Percentiles rank a stretch among this genome's conserved stretches.
phyloP scores from a whole-genome alignment of 78 protist genomes.

The Dictyostelium intermedium region DNA sequence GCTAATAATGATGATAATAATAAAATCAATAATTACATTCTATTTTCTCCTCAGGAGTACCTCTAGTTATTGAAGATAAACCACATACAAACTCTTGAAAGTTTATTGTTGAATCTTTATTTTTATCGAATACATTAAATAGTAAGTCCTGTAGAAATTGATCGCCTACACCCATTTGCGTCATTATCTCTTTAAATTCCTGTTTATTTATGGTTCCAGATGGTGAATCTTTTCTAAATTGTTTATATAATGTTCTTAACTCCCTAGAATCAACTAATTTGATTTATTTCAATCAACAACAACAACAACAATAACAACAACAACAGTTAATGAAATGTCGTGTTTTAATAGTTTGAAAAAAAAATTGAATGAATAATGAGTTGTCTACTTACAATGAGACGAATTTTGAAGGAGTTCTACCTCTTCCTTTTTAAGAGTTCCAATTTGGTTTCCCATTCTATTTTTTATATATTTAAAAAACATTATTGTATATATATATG shows the following conservation, averaged over 20 bases:
- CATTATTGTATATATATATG: background rate
- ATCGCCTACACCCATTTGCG: constrained; percentile 86
- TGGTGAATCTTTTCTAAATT: constrained; percentile 83
- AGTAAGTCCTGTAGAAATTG: constrained; percentile 70
- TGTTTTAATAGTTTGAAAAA: background rate
- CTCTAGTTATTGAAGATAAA: constrained; percentile 80
- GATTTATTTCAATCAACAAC: no score
- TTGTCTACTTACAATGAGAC: constrained; percentile 60
- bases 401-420: constrained; percentile 36
- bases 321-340: background rate
- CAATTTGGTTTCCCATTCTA: constrained; percentile 70
- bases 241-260: constrained; percentile 68
- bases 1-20: background rate
- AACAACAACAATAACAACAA: no score
- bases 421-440: constrained; percentile 60
- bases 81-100: constrained; percentile 86
- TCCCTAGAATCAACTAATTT: constrained; percentile 75
- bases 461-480: constrained; percentile 29
- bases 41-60: constrained; percentile 84
- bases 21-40: constrained; percentile 65
- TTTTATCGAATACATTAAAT: constrained; percentile 81
- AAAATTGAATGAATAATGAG: background rate
- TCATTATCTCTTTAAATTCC: constrained; percentile 81
- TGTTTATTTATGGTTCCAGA: constrained; percentile 33
- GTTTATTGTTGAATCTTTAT: constrained; percentile 79